Percentiles rank a stretch among this genome's conserved stretches.
Evolutionary conservation across 2,329 filamentous ascomycete genomes (phyloP).

Genomic region (Pseudogymnoascus sp.): DNA sequence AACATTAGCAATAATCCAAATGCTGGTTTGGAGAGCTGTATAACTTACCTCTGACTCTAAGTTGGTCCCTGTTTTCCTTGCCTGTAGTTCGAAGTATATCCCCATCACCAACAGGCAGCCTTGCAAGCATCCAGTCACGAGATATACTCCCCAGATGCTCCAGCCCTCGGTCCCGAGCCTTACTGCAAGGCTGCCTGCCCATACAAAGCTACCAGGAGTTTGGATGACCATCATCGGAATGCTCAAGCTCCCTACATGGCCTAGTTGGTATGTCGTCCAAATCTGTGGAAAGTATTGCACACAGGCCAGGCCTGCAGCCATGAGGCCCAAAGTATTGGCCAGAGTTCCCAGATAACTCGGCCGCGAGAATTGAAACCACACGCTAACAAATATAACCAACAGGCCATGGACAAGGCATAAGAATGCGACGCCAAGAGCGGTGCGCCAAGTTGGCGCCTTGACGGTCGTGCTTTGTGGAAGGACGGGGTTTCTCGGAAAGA

Average conservation of each 20-base stretch:
- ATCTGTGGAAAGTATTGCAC: slow-evolving; percentile 96
- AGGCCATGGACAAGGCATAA: slow-evolving; percentile 71
- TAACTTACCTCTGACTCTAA: not conserved
- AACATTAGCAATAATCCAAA: not conserved
- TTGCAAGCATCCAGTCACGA: slow-evolving; percentile 81
- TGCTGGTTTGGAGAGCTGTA: not conserved
- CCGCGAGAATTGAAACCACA: slow-evolving; percentile 57
- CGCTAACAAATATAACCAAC: slow-evolving; percentile 61
- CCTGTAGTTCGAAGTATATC: slow-evolving; percentile 62
- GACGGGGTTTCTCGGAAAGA: slow-evolving; percentile 66
- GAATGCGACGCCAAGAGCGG: slow-evolving; percentile 68
- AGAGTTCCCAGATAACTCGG: slow-evolving; percentile 64
- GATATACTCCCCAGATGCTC: slow-evolving; percentile 92
- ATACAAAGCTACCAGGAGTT: slow-evolving; percentile 85
- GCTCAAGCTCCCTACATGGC: slow-evolving; percentile 83
- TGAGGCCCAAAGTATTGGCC: slow-evolving; percentile 80
- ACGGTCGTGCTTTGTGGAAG: slow-evolving; percentile 29
- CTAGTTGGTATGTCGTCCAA: slow-evolving; percentile 78
- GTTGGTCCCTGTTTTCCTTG: slow-evolving; percentile 14
- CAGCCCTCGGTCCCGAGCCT: slow-evolving; percentile 77
- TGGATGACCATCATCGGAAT: slow-evolving; percentile 99
- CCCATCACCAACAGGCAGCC: slow-evolving; percentile 75
- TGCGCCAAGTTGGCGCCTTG: slow-evolving; percentile 64
- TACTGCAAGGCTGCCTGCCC: slow-evolving; percentile 75
- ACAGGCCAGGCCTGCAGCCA: slow-evolving; percentile 69